A percentile compares a stretch with the other conserved stretches of the same genome.
Evolutionary conservation across 176 grass and related monocot species (phyloP).

Genomic region (Raddia distichophylla): DNA sequence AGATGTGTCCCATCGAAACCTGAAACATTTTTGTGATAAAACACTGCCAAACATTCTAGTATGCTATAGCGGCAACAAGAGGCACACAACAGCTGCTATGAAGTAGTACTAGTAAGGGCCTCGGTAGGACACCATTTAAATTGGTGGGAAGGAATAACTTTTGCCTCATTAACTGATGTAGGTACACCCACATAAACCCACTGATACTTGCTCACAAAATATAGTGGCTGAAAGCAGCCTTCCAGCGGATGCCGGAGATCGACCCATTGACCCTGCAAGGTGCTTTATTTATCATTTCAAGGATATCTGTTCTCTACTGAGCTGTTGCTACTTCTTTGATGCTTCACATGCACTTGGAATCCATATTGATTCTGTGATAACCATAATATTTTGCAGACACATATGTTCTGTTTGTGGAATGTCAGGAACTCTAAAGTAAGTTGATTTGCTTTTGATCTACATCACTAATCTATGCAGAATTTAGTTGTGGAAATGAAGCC

Average conservation of each 20-base stretch:
- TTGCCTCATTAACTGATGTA: not conserved
- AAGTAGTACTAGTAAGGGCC: not conserved
- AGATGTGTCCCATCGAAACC: not conserved
- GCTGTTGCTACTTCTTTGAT: slow-evolving; percentile 5
- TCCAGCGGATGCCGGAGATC: slow-evolving; percentile 31
- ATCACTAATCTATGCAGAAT: slow-evolving; percentile 2
- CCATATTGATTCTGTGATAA: slow-evolving; percentile 29
- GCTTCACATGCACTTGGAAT: slow-evolving; percentile 23
- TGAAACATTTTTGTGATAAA: slow-evolving; percentile 10
- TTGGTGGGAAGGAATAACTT: not conserved
- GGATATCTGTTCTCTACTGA: not conserved
- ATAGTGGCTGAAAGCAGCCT: slow-evolving; percentile 10
- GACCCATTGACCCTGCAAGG: slow-evolving; percentile 31
- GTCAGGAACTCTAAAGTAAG: slow-evolving; percentile 69
- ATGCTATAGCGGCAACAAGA: not conserved
- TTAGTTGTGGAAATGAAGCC: not conserved
- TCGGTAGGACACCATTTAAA: slow-evolving; percentile 13
- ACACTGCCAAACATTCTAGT: not conserved
- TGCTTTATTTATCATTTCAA: slow-evolving; percentile 22
- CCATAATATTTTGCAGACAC: slow-evolving; percentile 47
- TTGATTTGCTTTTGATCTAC: slow-evolving; percentile 26
- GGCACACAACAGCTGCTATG: slow-evolving; percentile 6
- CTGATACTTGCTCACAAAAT: slow-evolving; percentile 25
- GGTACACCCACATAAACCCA: not conserved
- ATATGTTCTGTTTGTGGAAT: slow-evolving; percentile 55